phyloP scores from a whole-genome alignment of 2,329 filamentous ascomycete genomes.

The Boeremia exigua region DNA sequence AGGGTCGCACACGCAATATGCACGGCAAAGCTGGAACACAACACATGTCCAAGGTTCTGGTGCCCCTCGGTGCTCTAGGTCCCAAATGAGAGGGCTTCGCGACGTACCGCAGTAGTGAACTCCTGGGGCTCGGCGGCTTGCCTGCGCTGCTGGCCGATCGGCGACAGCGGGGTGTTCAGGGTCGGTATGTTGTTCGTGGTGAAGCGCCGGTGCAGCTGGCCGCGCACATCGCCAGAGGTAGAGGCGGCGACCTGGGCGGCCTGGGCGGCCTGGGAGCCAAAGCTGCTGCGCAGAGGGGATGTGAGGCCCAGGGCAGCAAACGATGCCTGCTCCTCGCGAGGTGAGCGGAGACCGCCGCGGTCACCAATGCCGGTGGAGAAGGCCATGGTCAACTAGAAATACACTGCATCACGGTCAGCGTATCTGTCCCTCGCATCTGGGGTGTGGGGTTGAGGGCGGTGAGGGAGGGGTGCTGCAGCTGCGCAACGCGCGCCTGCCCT shows the following conservation, averaged over 20 bases:
- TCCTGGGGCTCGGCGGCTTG: slow-evolving; percentile 62
- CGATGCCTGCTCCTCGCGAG: slow-evolving; percentile 71
- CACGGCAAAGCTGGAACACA: background rate
- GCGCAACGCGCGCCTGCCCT: slow-evolving; percentile 17
- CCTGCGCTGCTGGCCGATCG: slow-evolving; percentile 62
- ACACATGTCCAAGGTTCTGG: background rate
- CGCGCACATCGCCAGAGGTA: slow-evolving; percentile 70
- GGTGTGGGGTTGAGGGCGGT: slow-evolving; percentile 47
- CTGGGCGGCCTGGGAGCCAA: slow-evolving; percentile 50
- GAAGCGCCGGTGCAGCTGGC: slow-evolving; percentile 85
- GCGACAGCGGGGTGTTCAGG: slow-evolving; percentile 72
- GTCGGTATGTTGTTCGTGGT: slow-evolving; percentile 85
- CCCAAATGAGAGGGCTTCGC: slow-evolving; percentile 31
- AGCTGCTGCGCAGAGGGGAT: slow-evolving; percentile 69
- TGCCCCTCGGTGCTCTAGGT: background rate
- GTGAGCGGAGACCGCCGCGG: slow-evolving; percentile 78
- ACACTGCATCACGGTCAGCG: slow-evolving; percentile 45
- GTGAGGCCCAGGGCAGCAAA: slow-evolving; percentile 71
- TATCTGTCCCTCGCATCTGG: slow-evolving; percentile 20
- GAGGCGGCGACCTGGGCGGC: background rate
- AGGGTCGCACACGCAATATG: slow-evolving; percentile 1
- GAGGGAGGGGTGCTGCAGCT: slow-evolving; percentile 34
- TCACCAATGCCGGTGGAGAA: slow-evolving; percentile 68
- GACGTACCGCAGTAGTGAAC: slow-evolving; percentile 60
- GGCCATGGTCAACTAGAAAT: slow-evolving; percentile 61